These are phyloP conservation scores for Neonectria sp. DNA, from an alignment of 2,329 filamentous ascomycete species.

Conservation along the genomic window DNA sequence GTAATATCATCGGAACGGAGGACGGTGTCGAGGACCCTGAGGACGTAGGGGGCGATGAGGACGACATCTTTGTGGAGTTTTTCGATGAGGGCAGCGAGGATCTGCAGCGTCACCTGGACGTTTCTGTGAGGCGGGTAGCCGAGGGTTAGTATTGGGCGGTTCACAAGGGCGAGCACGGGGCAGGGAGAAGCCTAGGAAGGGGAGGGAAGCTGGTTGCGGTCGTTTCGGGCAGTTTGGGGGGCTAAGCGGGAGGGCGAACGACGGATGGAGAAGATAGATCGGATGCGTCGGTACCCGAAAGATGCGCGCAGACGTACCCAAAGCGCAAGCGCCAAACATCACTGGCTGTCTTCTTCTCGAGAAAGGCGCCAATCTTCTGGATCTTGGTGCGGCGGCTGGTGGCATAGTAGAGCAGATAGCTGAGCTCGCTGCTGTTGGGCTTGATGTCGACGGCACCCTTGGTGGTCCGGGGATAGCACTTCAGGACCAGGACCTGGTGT, in stretches of 20 bases:
- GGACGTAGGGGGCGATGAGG: slow-evolving; percentile 87
- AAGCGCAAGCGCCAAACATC: slow-evolving; percentile 93
- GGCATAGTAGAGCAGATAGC: slow-evolving; percentile 96
- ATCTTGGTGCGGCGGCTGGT: slow-evolving; percentile 95
- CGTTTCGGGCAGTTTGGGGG: slow-evolving; percentile 4
- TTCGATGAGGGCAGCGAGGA: slow-evolving; percentile 91
- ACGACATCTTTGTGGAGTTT: slow-evolving; percentile 92
- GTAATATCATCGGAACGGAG: slow-evolving; percentile 89
- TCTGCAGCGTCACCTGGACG: slow-evolving; percentile 95
- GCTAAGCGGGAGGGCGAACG: not conserved
- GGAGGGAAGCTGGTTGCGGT: not conserved
- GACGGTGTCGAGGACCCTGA: slow-evolving; percentile 87
- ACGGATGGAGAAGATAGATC: slow-evolving; percentile 9
- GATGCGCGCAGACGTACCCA: slow-evolving; percentile 70
- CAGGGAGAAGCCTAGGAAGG: not conserved
- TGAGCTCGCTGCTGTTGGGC: slow-evolving; percentile 96
- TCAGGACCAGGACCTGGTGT: slow-evolving; percentile 95
- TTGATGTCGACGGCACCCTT: slow-evolving; percentile 95
- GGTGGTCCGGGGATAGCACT: slow-evolving; percentile 94
- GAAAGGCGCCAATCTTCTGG: slow-evolving; percentile 93
- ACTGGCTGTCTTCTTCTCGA: slow-evolving; percentile 93
- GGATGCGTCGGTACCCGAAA: slow-evolving; percentile 35
- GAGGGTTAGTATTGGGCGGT: slow-evolving; percentile 9
- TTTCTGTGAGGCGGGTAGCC: slow-evolving; percentile 73
- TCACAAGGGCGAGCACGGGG: not conserved